Evolutionary conservation across 306 rosid species (phyloP), one percentile per base, ranked within the genome.

Genomic region (Heteromeles arbutifolia): DNA sequence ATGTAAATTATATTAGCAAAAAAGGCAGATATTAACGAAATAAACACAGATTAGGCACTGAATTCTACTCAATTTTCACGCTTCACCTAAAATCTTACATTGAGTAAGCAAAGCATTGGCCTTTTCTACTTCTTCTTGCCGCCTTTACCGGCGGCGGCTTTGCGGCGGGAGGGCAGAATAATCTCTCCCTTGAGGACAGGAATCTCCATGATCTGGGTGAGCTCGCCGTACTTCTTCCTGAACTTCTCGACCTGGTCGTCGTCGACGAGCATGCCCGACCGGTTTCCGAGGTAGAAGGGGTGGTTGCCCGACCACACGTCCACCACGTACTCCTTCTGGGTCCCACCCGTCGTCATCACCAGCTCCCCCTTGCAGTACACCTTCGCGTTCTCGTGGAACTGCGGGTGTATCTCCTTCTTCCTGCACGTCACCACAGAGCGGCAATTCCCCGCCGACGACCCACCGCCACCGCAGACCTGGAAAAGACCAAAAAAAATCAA

Each of bases 271-370:
- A 68, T 8, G 1, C 65, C 93, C 4, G 93, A 82, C 29, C 98
- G 93, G 86, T 80, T 87, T 1, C 98, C 98, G 37, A 87, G 92
- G 85, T 91, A 94, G 84, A 94, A 94, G 0, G 93, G 98, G 79
- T 94, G 98, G 88, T 94, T 94, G 2, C 98, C 98, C 0, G 98
- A 91, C 98, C 98, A 94, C 48, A 94, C 97, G 28, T 94, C 97
- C 39, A 94, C 97, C 8, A 84, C 82, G 67, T 94, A 94, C 85
- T 94, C 98, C 89, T 92, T 84, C 92, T 80, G 88, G 68, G 98
- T 91, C 72, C 97, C 98, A 63, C 98, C 97, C 0, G 98, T 91
- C 4, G 96, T 90, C 98, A 94, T 82, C 67, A 91, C 96, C 68
- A 88, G 87, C 63, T 91, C 96, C 0, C 90, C 91, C 39, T 90